Percentiles rank a stretch among this genome's conserved stretches.
Evolutionary conservation across 345 rosid genomes (phyloP).

Genomic region (Passiflora organensis): DNA sequence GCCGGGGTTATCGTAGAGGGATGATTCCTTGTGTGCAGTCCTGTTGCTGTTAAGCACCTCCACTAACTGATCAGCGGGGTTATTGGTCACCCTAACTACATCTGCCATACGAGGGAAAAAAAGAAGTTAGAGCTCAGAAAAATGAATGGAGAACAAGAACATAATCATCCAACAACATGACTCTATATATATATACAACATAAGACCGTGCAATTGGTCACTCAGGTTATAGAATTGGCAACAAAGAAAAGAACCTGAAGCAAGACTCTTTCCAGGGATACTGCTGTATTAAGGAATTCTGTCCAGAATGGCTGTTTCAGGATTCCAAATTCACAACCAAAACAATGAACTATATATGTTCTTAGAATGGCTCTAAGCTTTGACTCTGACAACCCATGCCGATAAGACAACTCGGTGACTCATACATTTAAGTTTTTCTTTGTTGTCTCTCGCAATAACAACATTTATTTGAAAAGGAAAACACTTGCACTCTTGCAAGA

Average conservation of each 20-base stretch:
- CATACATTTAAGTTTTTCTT: no score
- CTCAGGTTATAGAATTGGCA: no score
- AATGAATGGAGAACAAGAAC: background rate
- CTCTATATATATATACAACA: background rate
- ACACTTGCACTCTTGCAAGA: no score
- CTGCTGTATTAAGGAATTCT: background rate
- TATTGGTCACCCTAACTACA: constrained; percentile 45
- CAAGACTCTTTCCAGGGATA: background rate
- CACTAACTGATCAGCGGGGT: constrained; percentile 69
- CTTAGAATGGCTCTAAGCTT: no score
- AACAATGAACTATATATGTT: no score
- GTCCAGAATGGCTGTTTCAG: background rate
- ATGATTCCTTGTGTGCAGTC: constrained; percentile 44
- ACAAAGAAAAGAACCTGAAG: background rate
- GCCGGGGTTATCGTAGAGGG: constrained; percentile 52
- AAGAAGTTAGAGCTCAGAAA: background rate
- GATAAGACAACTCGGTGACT: no score
- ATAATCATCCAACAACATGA: background rate
- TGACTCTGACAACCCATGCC: no score
- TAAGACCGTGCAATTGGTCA: no score
- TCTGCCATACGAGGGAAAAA: constrained; percentile 4
- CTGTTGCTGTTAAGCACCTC: constrained; percentile 43
- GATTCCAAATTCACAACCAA: no score
- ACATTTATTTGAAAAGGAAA: no score
- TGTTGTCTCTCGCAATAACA: no score